These are phyloP conservation scores for Candida koratica DNA, from an alignment of 805 yeast species.

Conservation along the genomic window DNA sequence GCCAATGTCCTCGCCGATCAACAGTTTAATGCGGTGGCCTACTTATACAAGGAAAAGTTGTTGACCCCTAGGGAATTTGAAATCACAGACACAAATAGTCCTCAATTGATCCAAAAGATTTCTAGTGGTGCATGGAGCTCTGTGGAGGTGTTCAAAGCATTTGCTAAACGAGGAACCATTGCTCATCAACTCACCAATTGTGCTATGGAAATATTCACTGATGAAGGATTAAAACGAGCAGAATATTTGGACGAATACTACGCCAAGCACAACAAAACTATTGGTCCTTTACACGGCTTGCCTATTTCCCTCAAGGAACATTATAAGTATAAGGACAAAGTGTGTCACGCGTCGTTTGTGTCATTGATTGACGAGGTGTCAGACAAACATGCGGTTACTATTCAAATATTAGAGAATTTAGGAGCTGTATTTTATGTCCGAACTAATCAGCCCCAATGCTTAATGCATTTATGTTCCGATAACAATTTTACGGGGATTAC, in stretches of 20 bases:
- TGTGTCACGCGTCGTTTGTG: slow-evolving; percentile 41
- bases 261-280: slow-evolving; percentile 41
- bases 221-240: slow-evolving; percentile 58
- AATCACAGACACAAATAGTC: slow-evolving; percentile 35
- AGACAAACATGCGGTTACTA: slow-evolving; percentile 26
- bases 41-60: slow-evolving; percentile 31
- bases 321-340: slow-evolving; percentile 28
- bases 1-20: slow-evolving; percentile 25
- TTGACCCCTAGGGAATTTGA: slow-evolving; percentile 32
- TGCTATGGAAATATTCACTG: slow-evolving; percentile 45
- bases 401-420: slow-evolving; percentile 32
- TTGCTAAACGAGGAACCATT: slow-evolving; percentile 40
- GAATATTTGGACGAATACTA: slow-evolving; percentile 49
- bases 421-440: slow-evolving; percentile 43
- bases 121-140: slow-evolving; percentile 30
- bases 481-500: slow-evolving; percentile 37
- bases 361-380: slow-evolving; percentile 30
- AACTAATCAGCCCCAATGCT: slow-evolving; percentile 41
- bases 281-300: slow-evolving; percentile 65
- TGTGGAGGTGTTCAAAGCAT: slow-evolving; percentile 40
- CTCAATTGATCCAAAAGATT: slow-evolving; percentile 26
- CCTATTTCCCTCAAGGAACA: slow-evolving; percentile 61
- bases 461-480: slow-evolving; percentile 42
- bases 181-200: slow-evolving; percentile 45
- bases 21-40: slow-evolving; percentile 36